Evolutionary conservation across 2,329 filamentous ascomycete genomes (phyloP).

Genomic region (Epichloe elymi): DNA sequence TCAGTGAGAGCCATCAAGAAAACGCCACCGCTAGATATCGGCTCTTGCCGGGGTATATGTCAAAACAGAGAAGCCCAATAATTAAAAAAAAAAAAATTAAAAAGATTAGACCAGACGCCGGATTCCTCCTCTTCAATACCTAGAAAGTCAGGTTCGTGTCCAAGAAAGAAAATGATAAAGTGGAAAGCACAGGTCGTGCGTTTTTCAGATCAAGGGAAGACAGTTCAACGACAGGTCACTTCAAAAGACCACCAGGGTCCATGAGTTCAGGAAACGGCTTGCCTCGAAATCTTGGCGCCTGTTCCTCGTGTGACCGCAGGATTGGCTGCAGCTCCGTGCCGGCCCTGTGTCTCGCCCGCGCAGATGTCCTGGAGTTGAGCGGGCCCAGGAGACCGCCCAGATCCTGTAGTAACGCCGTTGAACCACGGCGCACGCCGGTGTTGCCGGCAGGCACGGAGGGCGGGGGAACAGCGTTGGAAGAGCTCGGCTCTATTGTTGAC

Average conservation of each 20-base stretch:
- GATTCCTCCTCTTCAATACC: no score
- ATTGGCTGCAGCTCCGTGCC: constrained; percentile 35
- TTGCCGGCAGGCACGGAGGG: constrained; percentile 31
- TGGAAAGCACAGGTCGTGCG: no score
- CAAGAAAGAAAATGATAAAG: no score
- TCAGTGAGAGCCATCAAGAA: background rate
- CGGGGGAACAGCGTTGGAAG: constrained; percentile 24
- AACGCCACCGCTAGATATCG: background rate
- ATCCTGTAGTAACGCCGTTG: constrained; percentile 45
- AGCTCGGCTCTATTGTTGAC: constrained; percentile 24
- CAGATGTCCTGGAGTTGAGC: constrained; percentile 19
- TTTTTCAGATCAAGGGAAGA: no score
- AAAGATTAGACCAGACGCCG: no score
- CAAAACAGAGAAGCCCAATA: background rate
- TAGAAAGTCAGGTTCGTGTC: no score
- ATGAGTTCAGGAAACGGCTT: constrained; percentile 21
- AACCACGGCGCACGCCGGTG: constrained; percentile 38
- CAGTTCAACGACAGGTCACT: constrained; percentile 10
- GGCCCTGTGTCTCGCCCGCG: constrained; percentile 16
- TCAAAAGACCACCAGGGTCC: constrained; percentile 28
- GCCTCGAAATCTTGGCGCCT: constrained; percentile 17
- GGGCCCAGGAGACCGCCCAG: constrained; percentile 40
- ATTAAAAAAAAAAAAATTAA: no score
- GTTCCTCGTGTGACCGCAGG: constrained; percentile 26
- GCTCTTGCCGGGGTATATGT: constrained; percentile 7